These are phyloP conservation scores for Cajanus cajan DNA, from an alignment of 306 rosid species.

Conservation along the genomic window DNA sequence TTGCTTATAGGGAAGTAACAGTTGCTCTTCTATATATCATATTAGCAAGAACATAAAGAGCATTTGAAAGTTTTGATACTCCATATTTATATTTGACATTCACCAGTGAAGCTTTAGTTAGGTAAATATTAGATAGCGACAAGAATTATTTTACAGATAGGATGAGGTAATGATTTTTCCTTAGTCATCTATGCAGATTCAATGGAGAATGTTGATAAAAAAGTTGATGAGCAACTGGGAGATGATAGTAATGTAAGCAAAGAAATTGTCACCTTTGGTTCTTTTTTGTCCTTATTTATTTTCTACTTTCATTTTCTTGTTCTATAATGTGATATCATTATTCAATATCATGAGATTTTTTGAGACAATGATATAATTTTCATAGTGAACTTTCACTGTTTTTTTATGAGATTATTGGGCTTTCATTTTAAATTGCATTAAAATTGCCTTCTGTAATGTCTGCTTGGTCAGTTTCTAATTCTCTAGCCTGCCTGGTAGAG, in stretches of 20 bases:
- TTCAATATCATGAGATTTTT: background rate
- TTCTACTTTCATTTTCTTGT: background rate
- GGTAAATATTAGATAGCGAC: background rate
- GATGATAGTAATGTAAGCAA: background rate
- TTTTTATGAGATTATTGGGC: background rate
- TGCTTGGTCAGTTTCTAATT: background rate
- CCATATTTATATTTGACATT: background rate
- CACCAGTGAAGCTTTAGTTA: background rate
- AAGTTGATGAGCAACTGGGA: background rate
- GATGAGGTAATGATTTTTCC: background rate
- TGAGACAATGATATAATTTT: background rate
- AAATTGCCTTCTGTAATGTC: background rate
- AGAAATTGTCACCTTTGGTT: background rate
- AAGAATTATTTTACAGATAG: background rate
- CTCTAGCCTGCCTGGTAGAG: background rate
- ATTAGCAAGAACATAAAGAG: conserved; percentile 1
- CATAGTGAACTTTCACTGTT: background rate
- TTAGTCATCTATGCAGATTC: background rate
- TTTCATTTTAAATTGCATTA: background rate
- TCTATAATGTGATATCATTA: background rate
- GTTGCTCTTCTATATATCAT: background rate
- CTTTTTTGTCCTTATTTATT: background rate
- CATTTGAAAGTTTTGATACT: background rate
- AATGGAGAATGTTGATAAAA: background rate
- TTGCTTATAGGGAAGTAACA: background rate